These are phyloP conservation scores for Selaginella tamariscina DNA, from an alignment of 75 land plant genomes.

Conservation along the genomic window DNA sequence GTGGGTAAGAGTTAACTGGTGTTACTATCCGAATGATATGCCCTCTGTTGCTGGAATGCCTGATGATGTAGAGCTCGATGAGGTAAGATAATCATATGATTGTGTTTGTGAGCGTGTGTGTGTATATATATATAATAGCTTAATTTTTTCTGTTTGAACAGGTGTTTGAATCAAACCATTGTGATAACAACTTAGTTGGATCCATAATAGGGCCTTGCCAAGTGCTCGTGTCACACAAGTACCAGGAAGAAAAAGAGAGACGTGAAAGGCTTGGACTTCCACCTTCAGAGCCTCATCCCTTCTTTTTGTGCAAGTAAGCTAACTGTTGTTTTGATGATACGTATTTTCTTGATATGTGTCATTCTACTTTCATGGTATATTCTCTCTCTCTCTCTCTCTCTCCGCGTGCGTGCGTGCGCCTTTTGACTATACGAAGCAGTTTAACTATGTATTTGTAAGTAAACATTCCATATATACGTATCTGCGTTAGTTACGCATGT, in stretches of 20 bases:
- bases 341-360: too few species aligned
- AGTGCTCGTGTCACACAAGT: constrained; percentile 37
- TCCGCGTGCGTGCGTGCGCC: too few species aligned
- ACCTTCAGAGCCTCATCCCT: constrained; percentile 16
- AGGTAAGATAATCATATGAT: constrained; percentile 28
- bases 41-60: constrained; percentile 40
- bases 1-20: constrained; percentile 43
- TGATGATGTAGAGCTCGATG: constrained; percentile 37
- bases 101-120: background rate
- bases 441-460: too few species aligned
- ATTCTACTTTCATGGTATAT: too few species aligned
- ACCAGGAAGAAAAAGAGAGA: constrained; percentile 36
- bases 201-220: constrained; percentile 46
- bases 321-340: too few species aligned
- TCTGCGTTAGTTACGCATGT: background rate
- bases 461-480: background rate
- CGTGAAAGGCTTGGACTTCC: constrained; percentile 17
- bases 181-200: constrained; percentile 27
- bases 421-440: too few species aligned
- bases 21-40: constrained; percentile 55
- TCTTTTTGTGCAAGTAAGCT: constrained; percentile 43
- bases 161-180: constrained; percentile 58
- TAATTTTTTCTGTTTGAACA: constrained; percentile 10
- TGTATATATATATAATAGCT: background rate
- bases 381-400: too few species aligned